Percentiles rank a stretch among this genome's conserved stretches.
Evolutionary conservation across 2,329 filamentous ascomycete genomes (phyloP).

Genomic region (Ceratocystis cacaofunesta): DNA sequence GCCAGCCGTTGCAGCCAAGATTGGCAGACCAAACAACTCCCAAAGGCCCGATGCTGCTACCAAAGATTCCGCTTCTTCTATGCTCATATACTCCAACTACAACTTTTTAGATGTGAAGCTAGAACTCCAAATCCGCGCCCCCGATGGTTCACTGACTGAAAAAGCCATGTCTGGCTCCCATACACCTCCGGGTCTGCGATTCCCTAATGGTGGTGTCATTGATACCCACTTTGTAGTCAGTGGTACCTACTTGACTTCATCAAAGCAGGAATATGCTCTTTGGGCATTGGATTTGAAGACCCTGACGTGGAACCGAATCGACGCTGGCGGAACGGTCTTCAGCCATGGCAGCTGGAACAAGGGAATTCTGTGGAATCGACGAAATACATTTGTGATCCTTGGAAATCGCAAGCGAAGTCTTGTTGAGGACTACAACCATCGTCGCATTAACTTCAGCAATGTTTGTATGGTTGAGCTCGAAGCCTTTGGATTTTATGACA

Average conservation of each 20-base stretch:
- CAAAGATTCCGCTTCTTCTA: slow-evolving; percentile 48
- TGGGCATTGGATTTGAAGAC: slow-evolving; percentile 87
- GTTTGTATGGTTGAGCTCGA: slow-evolving; percentile 95
- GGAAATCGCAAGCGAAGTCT: slow-evolving; percentile 86
- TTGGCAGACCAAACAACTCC: slow-evolving; percentile 43
- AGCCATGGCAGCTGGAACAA: slow-evolving; percentile 97
- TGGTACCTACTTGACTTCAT: slow-evolving; percentile 91
- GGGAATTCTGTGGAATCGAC: slow-evolving; percentile 79
- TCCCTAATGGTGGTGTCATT: slow-evolving; percentile 90
- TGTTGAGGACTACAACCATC: slow-evolving; percentile 95
- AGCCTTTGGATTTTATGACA: slow-evolving; percentile 93
- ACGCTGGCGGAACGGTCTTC: slow-evolving; percentile 86
- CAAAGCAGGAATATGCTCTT: slow-evolving; percentile 92
- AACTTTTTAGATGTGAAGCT: slow-evolving; percentile 96
- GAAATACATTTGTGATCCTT: slow-evolving; percentile 90
- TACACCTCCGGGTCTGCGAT: slow-evolving; percentile 81
- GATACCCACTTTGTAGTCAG: slow-evolving; percentile 95
- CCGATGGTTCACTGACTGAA: slow-evolving; percentile 72
- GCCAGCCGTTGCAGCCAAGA: slow-evolving; percentile 46
- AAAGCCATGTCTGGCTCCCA: slow-evolving; percentile 77
- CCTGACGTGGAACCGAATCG: slow-evolving; percentile 87
- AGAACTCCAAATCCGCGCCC: slow-evolving; percentile 73
- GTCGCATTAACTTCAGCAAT: slow-evolving; percentile 92
- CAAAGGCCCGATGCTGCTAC: slow-evolving; percentile 20
- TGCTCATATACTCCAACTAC: slow-evolving; percentile 98